phyloP scores from a whole-genome alignment of 1,284 basidiomycete species.

The Irpex rosettiformis region DNA sequence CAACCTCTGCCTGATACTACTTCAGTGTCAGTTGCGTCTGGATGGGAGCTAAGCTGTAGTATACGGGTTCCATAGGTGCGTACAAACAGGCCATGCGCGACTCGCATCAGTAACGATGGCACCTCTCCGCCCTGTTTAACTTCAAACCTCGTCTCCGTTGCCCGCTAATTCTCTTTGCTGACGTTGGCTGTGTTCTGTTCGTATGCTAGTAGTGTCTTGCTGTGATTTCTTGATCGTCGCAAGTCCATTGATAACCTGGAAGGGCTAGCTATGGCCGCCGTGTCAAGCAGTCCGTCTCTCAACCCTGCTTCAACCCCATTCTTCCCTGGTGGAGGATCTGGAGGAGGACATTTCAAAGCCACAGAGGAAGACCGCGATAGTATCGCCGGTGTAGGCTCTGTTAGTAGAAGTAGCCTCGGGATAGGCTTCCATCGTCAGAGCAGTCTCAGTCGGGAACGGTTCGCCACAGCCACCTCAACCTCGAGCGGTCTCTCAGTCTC shows the following conservation, averaged over 20 bases:
- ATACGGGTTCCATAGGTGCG: constrained; percentile 25
- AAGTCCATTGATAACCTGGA: constrained; percentile 12
- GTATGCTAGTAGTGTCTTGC: constrained; percentile 22
- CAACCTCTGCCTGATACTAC: constrained; percentile 6
- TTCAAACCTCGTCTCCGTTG: background rate
- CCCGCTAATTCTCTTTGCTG: constrained; percentile 1
- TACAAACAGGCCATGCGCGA: no score
- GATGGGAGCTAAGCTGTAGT: constrained; percentile 27
- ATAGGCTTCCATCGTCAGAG: constrained; percentile 40
- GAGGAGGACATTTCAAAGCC: constrained; percentile 53
- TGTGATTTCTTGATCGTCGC: constrained; percentile 17
- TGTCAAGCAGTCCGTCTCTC: constrained; percentile 70
- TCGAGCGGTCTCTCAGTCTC: constrained; percentile 55
- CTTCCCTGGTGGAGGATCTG: constrained; percentile 71
- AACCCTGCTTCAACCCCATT: constrained; percentile 81
- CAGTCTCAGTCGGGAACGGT: constrained; percentile 46
- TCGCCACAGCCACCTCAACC: constrained; percentile 43
- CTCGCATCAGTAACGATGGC: background rate
- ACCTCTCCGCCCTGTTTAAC: background rate
- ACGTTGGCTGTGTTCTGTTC: background rate
- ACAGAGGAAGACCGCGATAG: constrained; percentile 29
- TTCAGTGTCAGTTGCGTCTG: constrained; percentile 14
- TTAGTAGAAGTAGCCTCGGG: constrained; percentile 22
- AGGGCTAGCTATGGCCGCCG: constrained; percentile 34
- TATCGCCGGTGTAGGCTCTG: background rate